Conservation (phyloP, 2,329 filamentous ascomycete species). For the Pezicula carpinea region DNA sequence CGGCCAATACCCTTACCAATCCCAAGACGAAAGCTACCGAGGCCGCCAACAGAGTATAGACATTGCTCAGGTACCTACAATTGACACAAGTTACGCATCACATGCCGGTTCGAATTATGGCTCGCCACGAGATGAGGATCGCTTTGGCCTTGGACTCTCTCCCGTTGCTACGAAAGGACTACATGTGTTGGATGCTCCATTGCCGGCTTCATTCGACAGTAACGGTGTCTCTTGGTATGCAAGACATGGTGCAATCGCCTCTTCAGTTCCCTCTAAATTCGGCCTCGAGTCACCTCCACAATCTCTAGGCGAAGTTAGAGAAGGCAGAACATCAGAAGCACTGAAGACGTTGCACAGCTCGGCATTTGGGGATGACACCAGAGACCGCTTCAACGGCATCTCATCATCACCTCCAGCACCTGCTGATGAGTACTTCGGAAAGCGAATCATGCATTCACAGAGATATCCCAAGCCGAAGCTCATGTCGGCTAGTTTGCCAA, state of each 20-base stretch:
- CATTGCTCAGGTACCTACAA: slow-evolving; percentile 35
- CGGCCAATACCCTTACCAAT: slow-evolving; percentile 33
- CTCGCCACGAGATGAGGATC: slow-evolving; percentile 73
- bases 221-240: slow-evolving; percentile 92
- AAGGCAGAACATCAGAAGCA: slow-evolving; percentile 56
- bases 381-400: slow-evolving; percentile 55
- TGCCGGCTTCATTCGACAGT: slow-evolving; percentile 93
- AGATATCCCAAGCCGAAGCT: slow-evolving; percentile 62
- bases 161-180: slow-evolving; percentile 66
- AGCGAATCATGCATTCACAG: slow-evolving; percentile 68
- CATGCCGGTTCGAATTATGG: slow-evolving; percentile 64
- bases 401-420: slow-evolving; percentile 36
- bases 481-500: slow-evolving; percentile 65
- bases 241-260: slow-evolving; percentile 82
- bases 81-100: slow-evolving; percentile 49
- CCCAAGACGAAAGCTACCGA: slow-evolving; percentile 50
- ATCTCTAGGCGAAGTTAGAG: slow-evolving; percentile 61
- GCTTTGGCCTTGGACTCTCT: slow-evolving; percentile 71
- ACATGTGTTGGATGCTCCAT: slow-evolving; percentile 88
- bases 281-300: slow-evolving; percentile 80
- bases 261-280: slow-evolving; percentile 89
- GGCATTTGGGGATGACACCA: slow-evolving; percentile 56
- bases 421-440: slow-evolving; percentile 59
- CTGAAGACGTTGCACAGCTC: slow-evolving; percentile 62
- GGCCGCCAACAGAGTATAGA: slow-evolving; percentile 45